A percentile compares a stretch with the other conserved stretches of the same genome.
These are phyloP conservation scores for Gypsophila paniculata DNA, from an alignment of 179 eudicot genomes.

Conservation along the genomic window DNA sequence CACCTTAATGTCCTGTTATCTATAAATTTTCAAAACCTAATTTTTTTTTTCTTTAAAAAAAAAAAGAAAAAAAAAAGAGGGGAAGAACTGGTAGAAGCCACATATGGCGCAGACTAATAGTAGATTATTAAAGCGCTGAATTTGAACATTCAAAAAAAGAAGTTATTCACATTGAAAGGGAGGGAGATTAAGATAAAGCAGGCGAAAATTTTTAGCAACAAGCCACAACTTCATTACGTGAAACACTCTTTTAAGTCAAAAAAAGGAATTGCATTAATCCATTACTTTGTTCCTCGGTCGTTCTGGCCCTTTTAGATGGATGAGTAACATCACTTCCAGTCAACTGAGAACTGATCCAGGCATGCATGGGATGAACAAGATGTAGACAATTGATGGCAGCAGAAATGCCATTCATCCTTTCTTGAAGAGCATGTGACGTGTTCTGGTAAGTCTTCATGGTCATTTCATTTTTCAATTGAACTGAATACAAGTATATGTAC, in stretches of 20 bases:
- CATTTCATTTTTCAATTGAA: slow-evolving; percentile 53
- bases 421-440: slow-evolving; percentile 64
- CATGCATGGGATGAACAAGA: slow-evolving; percentile 84
- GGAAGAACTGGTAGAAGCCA: not conserved
- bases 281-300: slow-evolving; percentile 54
- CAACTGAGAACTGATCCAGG: slow-evolving; percentile 70
- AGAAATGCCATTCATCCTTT: slow-evolving; percentile 83
- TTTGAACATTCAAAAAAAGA: not conserved
- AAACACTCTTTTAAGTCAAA: not conserved
- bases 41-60: not conserved
- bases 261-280: slow-evolving; percentile 23
- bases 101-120: not conserved
- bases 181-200: not conserved
- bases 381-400: slow-evolving; percentile 91
- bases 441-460: slow-evolving; percentile 45
- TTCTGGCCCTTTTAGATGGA: slow-evolving; percentile 80
- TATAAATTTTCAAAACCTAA: not conserved
- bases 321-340: slow-evolving; percentile 45
- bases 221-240: not conserved
- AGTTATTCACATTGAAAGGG: not conserved
- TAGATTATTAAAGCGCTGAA: not conserved
- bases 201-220: not conserved
- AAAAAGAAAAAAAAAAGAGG: too few species aligned
- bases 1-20: not conserved
- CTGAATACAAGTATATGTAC: slow-evolving; percentile 70